Evolutionary conservation across 2,329 filamentous ascomycete species (phyloP).

Genomic region (Ascochyta koolunga): DNA sequence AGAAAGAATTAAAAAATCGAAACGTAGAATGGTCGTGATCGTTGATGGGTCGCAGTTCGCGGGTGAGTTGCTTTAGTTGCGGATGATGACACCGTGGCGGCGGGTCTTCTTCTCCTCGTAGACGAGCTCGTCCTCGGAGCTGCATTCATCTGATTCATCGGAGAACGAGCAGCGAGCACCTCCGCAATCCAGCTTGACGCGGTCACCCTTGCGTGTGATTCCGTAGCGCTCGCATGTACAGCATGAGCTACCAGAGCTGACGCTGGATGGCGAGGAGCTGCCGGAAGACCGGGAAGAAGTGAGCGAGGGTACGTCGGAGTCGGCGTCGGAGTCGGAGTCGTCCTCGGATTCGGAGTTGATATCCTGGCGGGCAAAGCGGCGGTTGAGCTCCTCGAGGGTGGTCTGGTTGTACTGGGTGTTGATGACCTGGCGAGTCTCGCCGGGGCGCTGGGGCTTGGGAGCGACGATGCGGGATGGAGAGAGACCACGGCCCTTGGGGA

Average conservation of each 20-base stretch:
- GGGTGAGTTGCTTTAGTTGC: constrained; percentile 27
- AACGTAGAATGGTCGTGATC: constrained; percentile 20
- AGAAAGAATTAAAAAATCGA: constrained; percentile 29
- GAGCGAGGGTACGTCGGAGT: constrained; percentile 72
- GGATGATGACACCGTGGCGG: constrained; percentile 55
- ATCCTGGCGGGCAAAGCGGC: constrained; percentile 74
- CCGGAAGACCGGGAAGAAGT: constrained; percentile 70
- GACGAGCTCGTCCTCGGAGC: constrained; percentile 66
- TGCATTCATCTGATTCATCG: constrained; percentile 73
- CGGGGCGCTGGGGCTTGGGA: constrained; percentile 86
- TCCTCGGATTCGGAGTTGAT: constrained; percentile 61
- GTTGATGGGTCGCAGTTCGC: constrained; percentile 1
- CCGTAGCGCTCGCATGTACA: constrained; percentile 97
- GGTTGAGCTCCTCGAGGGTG: constrained; percentile 78
- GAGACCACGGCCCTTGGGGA: constrained; percentile 87
- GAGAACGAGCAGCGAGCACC: constrained; percentile 85
- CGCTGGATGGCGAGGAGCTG: constrained; percentile 69
- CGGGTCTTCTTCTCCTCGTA: constrained; percentile 60
- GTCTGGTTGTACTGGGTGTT: constrained; percentile 78
- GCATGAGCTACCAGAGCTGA: constrained; percentile 59
- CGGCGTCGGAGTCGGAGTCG: constrained; percentile 72
- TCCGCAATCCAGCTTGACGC: constrained; percentile 95
- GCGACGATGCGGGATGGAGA: constrained; percentile 89
- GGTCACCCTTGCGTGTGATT: constrained; percentile 89
- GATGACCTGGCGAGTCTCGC: constrained; percentile 86